Evolutionary conservation across 768 basidiomycete genomes (phyloP).

Genomic region (Phanerochaete sordida): DNA sequence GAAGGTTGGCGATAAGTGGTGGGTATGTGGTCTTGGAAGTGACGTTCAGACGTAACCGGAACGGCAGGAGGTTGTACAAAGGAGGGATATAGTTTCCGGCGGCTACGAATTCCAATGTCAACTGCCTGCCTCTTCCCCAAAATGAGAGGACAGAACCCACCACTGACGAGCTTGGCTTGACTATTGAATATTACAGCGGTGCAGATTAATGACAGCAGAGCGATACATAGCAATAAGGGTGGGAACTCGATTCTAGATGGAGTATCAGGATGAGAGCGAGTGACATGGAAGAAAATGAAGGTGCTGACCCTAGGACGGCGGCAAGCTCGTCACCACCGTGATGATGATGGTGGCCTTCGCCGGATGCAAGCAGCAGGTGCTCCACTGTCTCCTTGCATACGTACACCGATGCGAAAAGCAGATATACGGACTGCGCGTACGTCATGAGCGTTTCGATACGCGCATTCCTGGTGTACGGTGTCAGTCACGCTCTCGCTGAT

Average conservation of each 20-base stretch:
- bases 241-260: constrained; percentile 62
- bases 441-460: constrained; percentile 67
- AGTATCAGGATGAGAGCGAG: constrained; percentile 30
- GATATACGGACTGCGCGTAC: constrained; percentile 90
- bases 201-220: constrained; percentile 52
- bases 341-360: constrained; percentile 66
- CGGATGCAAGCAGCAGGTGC: constrained; percentile 77
- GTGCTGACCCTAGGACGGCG: constrained; percentile 34
- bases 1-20: constrained; percentile 34
- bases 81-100: constrained; percentile 53
- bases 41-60: constrained; percentile 34
- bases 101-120: neutral
- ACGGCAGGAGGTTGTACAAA: constrained; percentile 42
- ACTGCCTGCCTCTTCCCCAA: neutral
- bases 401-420: constrained; percentile 93
- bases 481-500: neutral
- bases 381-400: constrained; percentile 97
- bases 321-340: constrained; percentile 50
- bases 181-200: constrained; percentile 61
- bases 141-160: constrained; percentile 37
- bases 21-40: constrained; percentile 27
- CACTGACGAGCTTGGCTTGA: constrained; percentile 59
- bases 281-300: neutral
- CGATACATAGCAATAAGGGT: constrained; percentile 47
- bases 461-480: constrained; percentile 42